Percentiles rank a stretch among this genome's conserved stretches.
phyloP scores from a whole-genome alignment of 225 moss, liverwort and hornwort species.

The Polytrichum commune region DNA sequence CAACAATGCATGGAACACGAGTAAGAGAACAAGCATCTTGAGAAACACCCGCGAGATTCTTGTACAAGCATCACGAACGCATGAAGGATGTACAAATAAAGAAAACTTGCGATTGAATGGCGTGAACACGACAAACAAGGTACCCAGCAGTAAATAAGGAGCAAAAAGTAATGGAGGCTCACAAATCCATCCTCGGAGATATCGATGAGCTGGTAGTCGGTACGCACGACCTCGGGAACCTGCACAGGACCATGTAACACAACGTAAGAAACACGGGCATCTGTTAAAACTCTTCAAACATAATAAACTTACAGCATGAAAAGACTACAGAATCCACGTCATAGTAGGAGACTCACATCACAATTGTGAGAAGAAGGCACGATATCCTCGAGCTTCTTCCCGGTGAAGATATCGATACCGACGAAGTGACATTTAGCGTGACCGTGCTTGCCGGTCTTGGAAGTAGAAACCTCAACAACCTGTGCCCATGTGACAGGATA shows the following conservation, averaged over 20 bases:
- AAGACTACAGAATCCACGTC: neutral
- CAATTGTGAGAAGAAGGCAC: constrained; percentile 99
- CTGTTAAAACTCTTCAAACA: too few species aligned
- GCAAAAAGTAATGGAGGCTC: constrained; percentile 22
- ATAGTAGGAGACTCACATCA: constrained; percentile 53
- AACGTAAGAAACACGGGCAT: too few species aligned
- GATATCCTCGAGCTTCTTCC: constrained; percentile 99
- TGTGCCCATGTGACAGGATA: constrained; percentile 9
- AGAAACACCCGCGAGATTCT: neutral
- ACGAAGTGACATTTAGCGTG: constrained; percentile 99
- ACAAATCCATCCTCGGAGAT: constrained; percentile 97
- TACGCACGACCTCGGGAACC: constrained; percentile 94
- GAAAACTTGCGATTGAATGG: too few species aligned
- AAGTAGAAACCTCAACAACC: constrained; percentile 97
- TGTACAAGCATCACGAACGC: neutral
- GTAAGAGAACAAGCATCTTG: neutral
- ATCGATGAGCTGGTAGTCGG: constrained; percentile 92
- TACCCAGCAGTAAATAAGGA: neutral
- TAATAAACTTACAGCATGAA: neutral
- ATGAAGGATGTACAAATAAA: too few species aligned
- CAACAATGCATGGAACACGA: too few species aligned
- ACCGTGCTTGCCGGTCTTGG: constrained; percentile 99
- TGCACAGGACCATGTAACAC: constrained; percentile 8
- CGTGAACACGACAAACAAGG: too few species aligned
- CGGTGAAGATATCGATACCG: constrained; percentile 93